phyloP scores from a whole-genome alignment of 306 rosid genomes.

The Quercus aquifolioides region DNA sequence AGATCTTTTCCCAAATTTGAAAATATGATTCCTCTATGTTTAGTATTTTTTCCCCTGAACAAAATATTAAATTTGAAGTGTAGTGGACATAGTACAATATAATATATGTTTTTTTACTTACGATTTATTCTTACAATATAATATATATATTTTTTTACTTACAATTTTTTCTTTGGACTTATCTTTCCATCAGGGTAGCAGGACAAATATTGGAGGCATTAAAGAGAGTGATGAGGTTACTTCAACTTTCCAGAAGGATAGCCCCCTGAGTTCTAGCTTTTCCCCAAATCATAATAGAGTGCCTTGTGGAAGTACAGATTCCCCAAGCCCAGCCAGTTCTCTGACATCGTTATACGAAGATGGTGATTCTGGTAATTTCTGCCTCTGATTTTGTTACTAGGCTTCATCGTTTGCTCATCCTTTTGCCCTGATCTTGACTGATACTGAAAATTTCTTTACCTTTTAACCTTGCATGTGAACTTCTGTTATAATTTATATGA shows the following conservation, averaged over 20 bases:
- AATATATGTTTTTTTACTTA: too few relatives aligned
- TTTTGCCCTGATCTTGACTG: constrained; percentile 2
- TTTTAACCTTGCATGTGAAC: not conserved
- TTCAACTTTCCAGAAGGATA: constrained; percentile 41
- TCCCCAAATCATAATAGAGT: constrained; percentile 40
- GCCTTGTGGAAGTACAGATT: constrained; percentile 60
- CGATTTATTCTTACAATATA: constrained; percentile 10
- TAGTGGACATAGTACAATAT: too few relatives aligned
- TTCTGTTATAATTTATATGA: constrained; percentile 14
- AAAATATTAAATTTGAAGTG: too few relatives aligned
- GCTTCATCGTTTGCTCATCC: constrained; percentile 9
- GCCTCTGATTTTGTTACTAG: constrained; percentile 21
- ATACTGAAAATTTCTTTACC: not conserved
- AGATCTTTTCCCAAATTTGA: too few relatives aligned
- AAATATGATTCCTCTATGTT: too few relatives aligned
- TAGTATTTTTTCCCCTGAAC: too few relatives aligned
- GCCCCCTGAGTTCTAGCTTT: constrained; percentile 52
- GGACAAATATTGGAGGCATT: constrained; percentile 58
- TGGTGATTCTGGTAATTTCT: constrained; percentile 74
- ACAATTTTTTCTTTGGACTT: constrained; percentile 7
- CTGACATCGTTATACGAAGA: constrained; percentile 72
- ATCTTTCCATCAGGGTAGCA: constrained; percentile 57
- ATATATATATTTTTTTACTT: not conserved
- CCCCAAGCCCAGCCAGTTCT: constrained; percentile 66
- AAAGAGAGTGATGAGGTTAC: constrained; percentile 53